Evolutionary conservation across 2,329 filamentous ascomycete genomes (phyloP).

Genomic region (Epicoccum sorghinum): DNA sequence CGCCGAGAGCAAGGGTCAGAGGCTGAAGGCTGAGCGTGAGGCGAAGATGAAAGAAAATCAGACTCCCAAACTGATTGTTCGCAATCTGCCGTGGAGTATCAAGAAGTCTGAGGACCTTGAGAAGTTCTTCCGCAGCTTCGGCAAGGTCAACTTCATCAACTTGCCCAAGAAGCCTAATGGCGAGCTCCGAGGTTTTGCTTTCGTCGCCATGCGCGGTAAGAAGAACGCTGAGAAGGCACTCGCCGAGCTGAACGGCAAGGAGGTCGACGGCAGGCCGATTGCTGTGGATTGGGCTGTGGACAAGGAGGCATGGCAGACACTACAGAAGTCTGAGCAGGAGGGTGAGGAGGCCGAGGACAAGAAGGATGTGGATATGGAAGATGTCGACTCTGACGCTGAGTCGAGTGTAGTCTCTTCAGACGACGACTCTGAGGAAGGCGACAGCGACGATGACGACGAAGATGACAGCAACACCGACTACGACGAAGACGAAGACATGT

Average conservation of each 20-base stretch:
- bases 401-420: conserved; percentile 48
- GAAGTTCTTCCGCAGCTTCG: conserved; percentile 81
- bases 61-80: conserved; percentile 84
- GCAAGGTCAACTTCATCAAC: conserved; percentile 87
- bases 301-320: conserved; percentile 79
- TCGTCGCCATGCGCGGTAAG: conserved; percentile 83
- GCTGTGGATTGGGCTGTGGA: conserved; percentile 98
- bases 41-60: conserved; percentile 67
- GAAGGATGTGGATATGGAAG: conserved; percentile 46
- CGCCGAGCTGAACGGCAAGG: conserved; percentile 83
- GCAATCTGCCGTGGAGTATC: conserved; percentile 95
- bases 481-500: conserved; percentile 46
- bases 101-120: conserved; percentile 82
- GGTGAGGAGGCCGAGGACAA: conserved; percentile 52
- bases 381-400: conserved; percentile 46
- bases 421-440: conserved; percentile 51
- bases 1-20: conserved; percentile 48
- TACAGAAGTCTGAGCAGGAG: conserved; percentile 52
- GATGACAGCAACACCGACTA: conserved; percentile 50
- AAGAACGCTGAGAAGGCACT: conserved; percentile 93
- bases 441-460: conserved; percentile 45
- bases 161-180: conserved; percentile 76
- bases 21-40: conserved; percentile 70
- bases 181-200: conserved; percentile 84
- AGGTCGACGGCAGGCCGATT: conserved; percentile 83